Evolutionary conservation across 345 rosid species (phyloP).

Genomic region (Camelina neglecta): DNA sequence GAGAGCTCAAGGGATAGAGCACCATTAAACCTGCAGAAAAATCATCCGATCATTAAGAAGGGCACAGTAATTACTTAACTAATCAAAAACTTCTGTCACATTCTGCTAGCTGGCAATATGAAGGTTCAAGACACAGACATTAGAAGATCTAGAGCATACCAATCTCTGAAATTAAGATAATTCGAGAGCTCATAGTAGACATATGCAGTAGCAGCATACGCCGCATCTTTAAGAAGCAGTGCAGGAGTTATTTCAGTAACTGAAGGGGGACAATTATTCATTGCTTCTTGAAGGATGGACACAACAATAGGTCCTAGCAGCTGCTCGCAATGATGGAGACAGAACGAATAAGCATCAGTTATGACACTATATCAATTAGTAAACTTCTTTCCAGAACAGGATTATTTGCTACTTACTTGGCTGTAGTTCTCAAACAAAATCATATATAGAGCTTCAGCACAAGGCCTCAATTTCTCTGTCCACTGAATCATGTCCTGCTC

Average conservation of each 20-base stretch:
- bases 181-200: constrained; percentile 98
- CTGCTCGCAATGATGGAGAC: constrained; percentile 49
- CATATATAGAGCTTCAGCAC: constrained; percentile 97
- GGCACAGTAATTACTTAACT: constrained; percentile 1
- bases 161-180: constrained; percentile 89
- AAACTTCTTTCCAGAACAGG: constrained; percentile 14
- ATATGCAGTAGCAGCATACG: constrained; percentile 97
- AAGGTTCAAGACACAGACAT: constrained; percentile 9
- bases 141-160: constrained; percentile 55
- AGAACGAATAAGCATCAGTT: constrained; percentile 35
- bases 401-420: constrained; percentile 72
- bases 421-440: constrained; percentile 93
- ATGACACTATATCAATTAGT: constrained; percentile 4
- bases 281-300: constrained; percentile 94
- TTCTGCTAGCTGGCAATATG: constrained; percentile 16
- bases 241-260: constrained; percentile 82
- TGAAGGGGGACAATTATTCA: constrained; percentile 83
- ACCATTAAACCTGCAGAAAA: constrained; percentile 81
- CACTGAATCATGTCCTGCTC: constrained; percentile 99
- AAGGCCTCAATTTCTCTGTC: constrained; percentile 96
- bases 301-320: constrained; percentile 91
- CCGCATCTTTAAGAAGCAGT: constrained; percentile 95
- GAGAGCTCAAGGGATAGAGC: constrained; percentile 90
- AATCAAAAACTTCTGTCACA: constrained; percentile 6
- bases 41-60: constrained; percentile 17